Conservation (phyloP, 1,284 basidiomycete genomes). For the Austroboletus niveus region DNA sequence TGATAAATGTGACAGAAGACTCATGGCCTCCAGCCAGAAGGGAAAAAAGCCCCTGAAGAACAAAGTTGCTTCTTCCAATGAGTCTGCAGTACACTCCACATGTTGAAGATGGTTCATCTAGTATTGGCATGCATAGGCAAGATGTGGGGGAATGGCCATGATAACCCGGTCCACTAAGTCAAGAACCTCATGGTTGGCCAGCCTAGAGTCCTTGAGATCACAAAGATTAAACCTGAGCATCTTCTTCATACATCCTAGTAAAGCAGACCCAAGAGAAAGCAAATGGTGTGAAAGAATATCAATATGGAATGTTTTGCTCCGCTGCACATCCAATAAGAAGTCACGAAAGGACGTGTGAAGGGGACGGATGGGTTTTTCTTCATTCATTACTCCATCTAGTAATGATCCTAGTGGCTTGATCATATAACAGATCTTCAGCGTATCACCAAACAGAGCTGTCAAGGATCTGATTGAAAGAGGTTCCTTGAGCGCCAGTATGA, state of each 20-base stretch:
- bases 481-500: too few relatives aligned
- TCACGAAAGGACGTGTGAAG: slow-evolving; percentile 1
- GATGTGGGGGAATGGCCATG: neutral
- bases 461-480: too few relatives aligned
- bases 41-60: too few relatives aligned
- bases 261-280: neutral
- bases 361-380: neutral
- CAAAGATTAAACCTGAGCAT: slow-evolving; percentile 10
- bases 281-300: neutral
- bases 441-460: too few relatives aligned
- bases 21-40: too few relatives aligned
- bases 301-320: neutral
- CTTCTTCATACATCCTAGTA: slow-evolving; percentile 1
- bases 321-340: slow-evolving; percentile 4
- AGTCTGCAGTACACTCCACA: too few relatives aligned
- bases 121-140: neutral
- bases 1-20: too few relatives aligned
- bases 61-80: too few relatives aligned
- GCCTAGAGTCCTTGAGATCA: neutral
- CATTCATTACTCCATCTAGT: neutral
- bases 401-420: slow-evolving; percentile 6
- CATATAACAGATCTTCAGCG: neutral
- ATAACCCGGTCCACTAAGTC: neutral
- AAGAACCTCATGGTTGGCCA: neutral
- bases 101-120: slow-evolving; percentile 3